Conservation (phyloP, 2,329 filamentous ascomycete genomes). For the Pseudocercospora eumusae region DNA sequence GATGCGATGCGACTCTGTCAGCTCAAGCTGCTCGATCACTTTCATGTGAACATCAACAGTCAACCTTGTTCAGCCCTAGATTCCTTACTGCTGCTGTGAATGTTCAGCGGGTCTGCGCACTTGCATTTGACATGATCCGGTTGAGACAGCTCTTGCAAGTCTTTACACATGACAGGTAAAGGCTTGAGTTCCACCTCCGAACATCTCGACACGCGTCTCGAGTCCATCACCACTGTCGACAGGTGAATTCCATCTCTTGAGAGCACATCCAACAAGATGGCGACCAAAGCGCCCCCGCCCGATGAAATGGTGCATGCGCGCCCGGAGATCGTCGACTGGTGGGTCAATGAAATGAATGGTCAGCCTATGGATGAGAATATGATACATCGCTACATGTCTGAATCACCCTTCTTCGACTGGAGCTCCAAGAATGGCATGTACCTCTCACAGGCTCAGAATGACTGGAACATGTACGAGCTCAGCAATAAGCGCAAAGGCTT, state of each 20-base stretch:
- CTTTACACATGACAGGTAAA: not conserved
- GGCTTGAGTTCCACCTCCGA: not conserved
- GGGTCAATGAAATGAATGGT: conserved; percentile 26
- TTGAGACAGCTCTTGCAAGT: not conserved
- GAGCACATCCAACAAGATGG: conserved; percentile 22
- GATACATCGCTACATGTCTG: conserved; percentile 62
- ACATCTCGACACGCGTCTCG: not conserved
- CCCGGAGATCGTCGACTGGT: conserved; percentile 35
- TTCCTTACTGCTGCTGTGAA: not conserved
- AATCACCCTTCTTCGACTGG: conserved; percentile 64
- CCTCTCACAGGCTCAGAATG: conserved; percentile 53
- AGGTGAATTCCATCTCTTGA: not conserved
- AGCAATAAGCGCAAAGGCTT: conserved; percentile 59
- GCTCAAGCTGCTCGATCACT: not conserved
- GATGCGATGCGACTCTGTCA: not conserved
- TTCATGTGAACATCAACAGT: conserved; percentile 3
- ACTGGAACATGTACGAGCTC: conserved; percentile 52
- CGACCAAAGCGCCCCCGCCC: conserved; percentile 23
- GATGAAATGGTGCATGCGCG: conserved; percentile 32
- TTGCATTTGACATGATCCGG: not conserved
- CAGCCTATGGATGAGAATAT: conserved; percentile 44
- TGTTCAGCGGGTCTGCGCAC: not conserved
- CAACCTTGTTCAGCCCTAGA: not conserved
- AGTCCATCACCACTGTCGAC: not conserved
- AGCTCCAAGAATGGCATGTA: conserved; percentile 62